phyloP scores from a whole-genome alignment of 2,329 filamentous ascomycete species.

The Chaetomiaceae sp. region DNA sequence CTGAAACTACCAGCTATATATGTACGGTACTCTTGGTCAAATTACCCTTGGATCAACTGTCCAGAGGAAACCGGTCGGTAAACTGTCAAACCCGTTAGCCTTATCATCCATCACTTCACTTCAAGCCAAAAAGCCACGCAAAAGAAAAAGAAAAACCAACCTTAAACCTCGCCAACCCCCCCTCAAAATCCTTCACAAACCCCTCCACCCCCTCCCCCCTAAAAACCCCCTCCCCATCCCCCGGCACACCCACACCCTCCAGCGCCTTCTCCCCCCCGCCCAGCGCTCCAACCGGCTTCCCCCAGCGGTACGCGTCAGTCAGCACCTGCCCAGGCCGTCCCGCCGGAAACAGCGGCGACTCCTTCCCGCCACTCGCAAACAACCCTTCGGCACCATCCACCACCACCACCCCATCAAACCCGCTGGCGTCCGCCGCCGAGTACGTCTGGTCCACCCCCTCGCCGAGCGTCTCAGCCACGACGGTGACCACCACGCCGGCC shows the following conservation, averaged over 20 bases:
- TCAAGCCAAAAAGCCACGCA: neutral
- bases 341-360: slow-evolving; percentile 56
- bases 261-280: slow-evolving; percentile 41
- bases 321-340: slow-evolving; percentile 61
- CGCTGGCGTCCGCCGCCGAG: slow-evolving; percentile 55
- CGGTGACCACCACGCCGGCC: slow-evolving; percentile 50
- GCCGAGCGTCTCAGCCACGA: slow-evolving; percentile 56
- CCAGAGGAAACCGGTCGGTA: slow-evolving; percentile 26
- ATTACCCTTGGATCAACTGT: slow-evolving; percentile 9
- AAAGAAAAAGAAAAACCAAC: slow-evolving; percentile 36
- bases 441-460: slow-evolving; percentile 59
- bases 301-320: slow-evolving; percentile 59
- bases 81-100: slow-evolving; percentile 18
- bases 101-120: neutral
- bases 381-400: slow-evolving; percentile 48
- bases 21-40: neutral
- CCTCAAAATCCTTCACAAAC: slow-evolving; percentile 45
- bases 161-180: slow-evolving; percentile 59
- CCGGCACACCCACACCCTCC: slow-evolving; percentile 40
- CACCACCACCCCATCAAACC: slow-evolving; percentile 60
- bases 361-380: slow-evolving; percentile 40
- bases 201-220: slow-evolving; percentile 30
- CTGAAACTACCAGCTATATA: too few relatives aligned
- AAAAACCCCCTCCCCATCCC: slow-evolving; percentile 39
- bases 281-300: slow-evolving; percentile 62